phyloP scores from a whole-genome alignment of 148 eudicot genomes.

The Euryodendron excelsum region DNA sequence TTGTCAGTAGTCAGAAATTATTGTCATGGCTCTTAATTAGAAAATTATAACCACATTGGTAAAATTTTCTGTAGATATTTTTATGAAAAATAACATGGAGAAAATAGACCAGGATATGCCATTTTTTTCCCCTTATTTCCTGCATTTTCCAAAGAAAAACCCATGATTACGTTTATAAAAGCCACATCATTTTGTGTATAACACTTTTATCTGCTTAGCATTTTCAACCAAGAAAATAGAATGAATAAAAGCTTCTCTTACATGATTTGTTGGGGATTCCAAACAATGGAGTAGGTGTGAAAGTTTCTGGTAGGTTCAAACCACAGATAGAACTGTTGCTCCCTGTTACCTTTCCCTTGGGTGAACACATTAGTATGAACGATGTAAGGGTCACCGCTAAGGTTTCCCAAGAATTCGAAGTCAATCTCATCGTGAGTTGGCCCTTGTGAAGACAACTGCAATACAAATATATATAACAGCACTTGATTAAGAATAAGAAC shows the following conservation, averaged over 20 bases:
- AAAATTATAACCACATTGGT: too few species aligned
- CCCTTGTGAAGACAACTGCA: constrained; percentile 52
- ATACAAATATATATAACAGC: not conserved
- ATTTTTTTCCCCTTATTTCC: too few species aligned
- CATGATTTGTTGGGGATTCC: constrained; percentile 44
- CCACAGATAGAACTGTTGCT: constrained; percentile 58
- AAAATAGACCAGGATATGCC: too few species aligned
- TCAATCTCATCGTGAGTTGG: constrained; percentile 49
- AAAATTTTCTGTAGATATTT: too few species aligned
- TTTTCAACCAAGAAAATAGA: not conserved
- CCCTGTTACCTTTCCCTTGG: constrained; percentile 51
- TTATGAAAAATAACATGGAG: too few species aligned
- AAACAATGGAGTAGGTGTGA: constrained; percentile 52
- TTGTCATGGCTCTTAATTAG: not conserved
- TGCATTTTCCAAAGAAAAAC: not conserved
- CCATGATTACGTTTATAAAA: too few species aligned
- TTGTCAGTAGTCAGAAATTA: not conserved
- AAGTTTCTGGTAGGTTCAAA: constrained; percentile 53
- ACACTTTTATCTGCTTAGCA: not conserved
- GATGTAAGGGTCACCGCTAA: constrained; percentile 49
- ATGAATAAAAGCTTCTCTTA: constrained; percentile 15
- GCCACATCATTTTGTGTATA: too few species aligned
- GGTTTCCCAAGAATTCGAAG: constrained; percentile 54
- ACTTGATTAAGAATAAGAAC: not conserved
- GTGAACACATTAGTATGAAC: constrained; percentile 55